These are phyloP conservation scores for Aspergillus pseudonomiae DNA, from an alignment of 2,329 filamentous ascomycete genomes.

Conservation along the genomic window DNA sequence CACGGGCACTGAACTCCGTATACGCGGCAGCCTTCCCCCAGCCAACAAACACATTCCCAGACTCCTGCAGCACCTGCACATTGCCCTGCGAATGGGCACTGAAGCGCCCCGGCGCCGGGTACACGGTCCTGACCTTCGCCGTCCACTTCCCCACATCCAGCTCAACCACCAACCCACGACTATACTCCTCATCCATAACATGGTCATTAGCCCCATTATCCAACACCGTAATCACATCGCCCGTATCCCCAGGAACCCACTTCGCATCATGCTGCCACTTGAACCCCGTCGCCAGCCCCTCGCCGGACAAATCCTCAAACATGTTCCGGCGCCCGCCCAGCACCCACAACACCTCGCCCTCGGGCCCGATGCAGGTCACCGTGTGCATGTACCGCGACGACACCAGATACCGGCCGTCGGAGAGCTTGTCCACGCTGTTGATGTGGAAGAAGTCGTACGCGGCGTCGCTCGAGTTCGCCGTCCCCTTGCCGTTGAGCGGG, in stretches of 20 bases:
- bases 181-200: constrained; percentile 15
- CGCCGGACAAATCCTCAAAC: constrained; percentile 27
- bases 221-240: constrained; percentile 27
- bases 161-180: constrained; percentile 26
- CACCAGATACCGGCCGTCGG: constrained; percentile 1
- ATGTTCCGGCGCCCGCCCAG: constrained; percentile 33
- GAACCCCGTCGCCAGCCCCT: constrained; percentile 26
- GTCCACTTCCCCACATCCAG: constrained; percentile 18
- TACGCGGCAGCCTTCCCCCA: constrained; percentile 36
- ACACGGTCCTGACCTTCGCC: constrained; percentile 23
- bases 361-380: constrained; percentile 16
- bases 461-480: background rate
- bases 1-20: constrained; percentile 34
- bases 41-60: constrained; percentile 30
- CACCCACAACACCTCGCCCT: constrained; percentile 30
- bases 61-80: constrained; percentile 22
- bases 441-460: constrained; percentile 8
- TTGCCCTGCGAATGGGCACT: constrained; percentile 27
- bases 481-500: background rate
- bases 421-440: constrained; percentile 53
- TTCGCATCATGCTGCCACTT: constrained; percentile 36
- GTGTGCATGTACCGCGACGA: constrained; percentile 6
- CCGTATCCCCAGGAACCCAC: constrained; percentile 17
- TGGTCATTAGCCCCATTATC: constrained; percentile 30
- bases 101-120: constrained; percentile 6